Conservation (phyloP, 2,329 filamentous ascomycete species). For the Talaromyces islandicus region DNA sequence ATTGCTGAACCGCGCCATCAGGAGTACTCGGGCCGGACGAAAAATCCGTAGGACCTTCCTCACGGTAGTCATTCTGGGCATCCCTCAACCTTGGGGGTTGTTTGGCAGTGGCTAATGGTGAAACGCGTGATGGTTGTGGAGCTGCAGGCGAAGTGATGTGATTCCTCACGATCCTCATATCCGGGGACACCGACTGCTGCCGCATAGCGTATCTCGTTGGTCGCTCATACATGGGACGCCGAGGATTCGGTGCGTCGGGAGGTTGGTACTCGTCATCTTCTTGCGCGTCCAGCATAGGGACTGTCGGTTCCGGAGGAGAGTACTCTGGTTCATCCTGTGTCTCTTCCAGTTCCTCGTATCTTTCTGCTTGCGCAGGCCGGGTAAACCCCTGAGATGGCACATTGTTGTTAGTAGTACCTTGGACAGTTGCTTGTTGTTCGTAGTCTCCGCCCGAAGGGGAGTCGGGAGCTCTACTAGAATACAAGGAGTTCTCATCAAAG, state of each 20-base stretch:
- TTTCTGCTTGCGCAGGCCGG: not conserved
- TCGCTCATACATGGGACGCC: slow-evolving; percentile 36
- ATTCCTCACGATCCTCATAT: slow-evolving; percentile 62
- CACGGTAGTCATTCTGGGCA: slow-evolving; percentile 33
- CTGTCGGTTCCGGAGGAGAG: slow-evolving; percentile 40
- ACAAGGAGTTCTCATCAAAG: slow-evolving; percentile 90
- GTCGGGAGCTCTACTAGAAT: slow-evolving; percentile 84
- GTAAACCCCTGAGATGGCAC: slow-evolving; percentile 14
- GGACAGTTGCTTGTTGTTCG: slow-evolving; percentile 11
- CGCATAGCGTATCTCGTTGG: slow-evolving; percentile 33
- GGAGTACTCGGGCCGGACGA: slow-evolving; percentile 41
- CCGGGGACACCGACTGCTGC: slow-evolving; percentile 29
- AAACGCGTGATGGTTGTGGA: slow-evolving; percentile 67
- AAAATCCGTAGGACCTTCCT: slow-evolving; percentile 20
- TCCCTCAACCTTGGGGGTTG: slow-evolving; percentile 39
- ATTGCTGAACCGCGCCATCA: slow-evolving; percentile 32
- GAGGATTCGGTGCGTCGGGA: slow-evolving; percentile 26
- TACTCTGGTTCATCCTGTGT: slow-evolving; percentile 42
- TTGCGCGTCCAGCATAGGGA: slow-evolving; percentile 23
- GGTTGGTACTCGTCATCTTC: slow-evolving; percentile 21
- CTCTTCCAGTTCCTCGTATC: slow-evolving; percentile 1
- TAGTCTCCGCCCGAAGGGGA: slow-evolving; percentile 51
- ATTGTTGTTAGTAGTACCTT: slow-evolving; percentile 11
- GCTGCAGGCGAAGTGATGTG: slow-evolving; percentile 69
- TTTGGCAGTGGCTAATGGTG: slow-evolving; percentile 51